These are phyloP conservation scores for Geotrichum reessii DNA, from an alignment of 1,139 yeast species.

Conservation along the genomic window DNA sequence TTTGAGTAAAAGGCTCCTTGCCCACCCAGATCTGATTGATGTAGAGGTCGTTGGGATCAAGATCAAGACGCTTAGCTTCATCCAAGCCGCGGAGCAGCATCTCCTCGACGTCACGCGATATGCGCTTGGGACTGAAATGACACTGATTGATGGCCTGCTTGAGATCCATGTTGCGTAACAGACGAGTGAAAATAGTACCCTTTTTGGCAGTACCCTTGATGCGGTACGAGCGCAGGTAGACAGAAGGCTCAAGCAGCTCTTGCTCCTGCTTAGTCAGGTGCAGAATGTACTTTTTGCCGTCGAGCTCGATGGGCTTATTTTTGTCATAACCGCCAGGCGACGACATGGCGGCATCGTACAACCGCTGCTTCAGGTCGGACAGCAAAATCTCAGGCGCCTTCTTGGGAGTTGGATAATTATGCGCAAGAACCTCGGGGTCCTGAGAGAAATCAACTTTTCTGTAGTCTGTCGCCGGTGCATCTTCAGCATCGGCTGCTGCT, in stretches of 20 bases:
- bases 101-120: constrained; percentile 74
- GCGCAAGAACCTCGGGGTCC: constrained; percentile 15
- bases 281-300: constrained; percentile 51
- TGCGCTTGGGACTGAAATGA: constrained; percentile 77
- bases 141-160: constrained; percentile 85
- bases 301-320: constrained; percentile 48
- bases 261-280: constrained; percentile 59
- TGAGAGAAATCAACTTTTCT: constrained; percentile 18
- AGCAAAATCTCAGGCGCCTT: constrained; percentile 45
- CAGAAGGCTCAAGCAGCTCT: constrained; percentile 73
- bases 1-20: constrained; percentile 70
- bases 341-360: constrained; percentile 56
- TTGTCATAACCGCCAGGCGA: constrained; percentile 70
- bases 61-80: constrained; percentile 58
- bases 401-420: constrained; percentile 27
- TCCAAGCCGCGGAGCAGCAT: constrained; percentile 66
- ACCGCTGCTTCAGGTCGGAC: constrained; percentile 65
- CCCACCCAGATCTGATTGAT: constrained; percentile 89
- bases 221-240: constrained; percentile 70
- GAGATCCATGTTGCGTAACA: constrained; percentile 63
- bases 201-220: constrained; percentile 83
- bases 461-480: constrained; percentile 10
- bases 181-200: constrained; percentile 73
- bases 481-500: neutral
- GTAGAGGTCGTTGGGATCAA: constrained; percentile 58